These are phyloP conservation scores for Melampsora larici-populina DNA, from an alignment of 1,284 basidiomycete genomes.

Conservation along the genomic window DNA sequence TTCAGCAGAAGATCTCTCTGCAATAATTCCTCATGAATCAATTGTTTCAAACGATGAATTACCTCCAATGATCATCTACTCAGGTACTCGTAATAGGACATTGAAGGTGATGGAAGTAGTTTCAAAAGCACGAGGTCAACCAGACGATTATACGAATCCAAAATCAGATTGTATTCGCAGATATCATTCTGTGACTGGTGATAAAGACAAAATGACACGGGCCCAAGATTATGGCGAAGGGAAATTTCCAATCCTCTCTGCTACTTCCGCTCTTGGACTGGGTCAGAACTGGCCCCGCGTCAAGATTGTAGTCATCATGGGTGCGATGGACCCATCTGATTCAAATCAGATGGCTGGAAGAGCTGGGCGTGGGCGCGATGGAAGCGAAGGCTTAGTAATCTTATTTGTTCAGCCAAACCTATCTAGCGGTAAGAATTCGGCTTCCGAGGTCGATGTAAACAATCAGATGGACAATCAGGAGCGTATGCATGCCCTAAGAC, in stretches of 20 bases:
- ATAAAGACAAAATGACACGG: background rate
- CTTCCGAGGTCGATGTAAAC: too few relatives aligned
- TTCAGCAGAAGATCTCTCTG: background rate
- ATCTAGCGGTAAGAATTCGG: too few relatives aligned
- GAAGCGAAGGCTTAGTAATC: too few relatives aligned
- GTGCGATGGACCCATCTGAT: too few relatives aligned
- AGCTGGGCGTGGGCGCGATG: too few relatives aligned
- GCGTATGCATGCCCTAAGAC: background rate
- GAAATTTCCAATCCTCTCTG: background rate
- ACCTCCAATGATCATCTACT: background rate
- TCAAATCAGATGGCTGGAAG: too few relatives aligned
- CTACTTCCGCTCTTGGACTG: too few relatives aligned
- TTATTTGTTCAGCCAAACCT: too few relatives aligned
- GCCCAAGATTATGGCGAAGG: background rate
- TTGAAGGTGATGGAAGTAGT: background rate
- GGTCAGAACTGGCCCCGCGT: too few relatives aligned
- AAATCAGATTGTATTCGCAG: background rate
- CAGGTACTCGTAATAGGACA: background rate
- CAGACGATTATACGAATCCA: background rate
- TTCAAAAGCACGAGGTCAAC: background rate
- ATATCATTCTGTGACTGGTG: background rate
- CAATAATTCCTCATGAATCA: background rate
- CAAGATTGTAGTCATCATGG: too few relatives aligned
- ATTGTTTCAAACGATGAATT: background rate
- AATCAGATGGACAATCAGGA: too few relatives aligned